Conservation (phyloP, 2,329 filamentous ascomycete genomes). For the Penicillium concentricum region DNA sequence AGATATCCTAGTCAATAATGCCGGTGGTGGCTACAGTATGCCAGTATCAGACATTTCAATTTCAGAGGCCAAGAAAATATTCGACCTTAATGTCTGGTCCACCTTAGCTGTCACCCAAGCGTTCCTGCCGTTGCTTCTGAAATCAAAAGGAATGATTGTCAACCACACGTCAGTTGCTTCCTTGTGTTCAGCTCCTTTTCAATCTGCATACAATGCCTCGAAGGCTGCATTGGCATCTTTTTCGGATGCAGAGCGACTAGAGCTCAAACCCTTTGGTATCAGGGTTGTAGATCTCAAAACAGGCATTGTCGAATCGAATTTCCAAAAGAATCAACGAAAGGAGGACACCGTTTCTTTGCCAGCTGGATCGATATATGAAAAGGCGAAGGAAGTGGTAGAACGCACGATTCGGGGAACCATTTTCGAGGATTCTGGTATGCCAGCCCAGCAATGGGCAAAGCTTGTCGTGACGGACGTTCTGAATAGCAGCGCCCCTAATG, state of each 20-base stretch:
- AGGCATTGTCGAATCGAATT: background rate
- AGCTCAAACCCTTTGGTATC: background rate
- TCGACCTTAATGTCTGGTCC: constrained; percentile 36
- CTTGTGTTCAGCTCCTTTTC: constrained; percentile 31
- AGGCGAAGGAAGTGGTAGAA: background rate
- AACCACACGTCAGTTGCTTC: constrained; percentile 40
- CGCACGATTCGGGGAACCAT: background rate
- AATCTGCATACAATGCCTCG: constrained; percentile 32
- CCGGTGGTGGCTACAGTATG: constrained; percentile 30
- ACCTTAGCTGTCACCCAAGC: constrained; percentile 34
- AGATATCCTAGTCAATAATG: constrained; percentile 39
- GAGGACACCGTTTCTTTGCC: background rate
- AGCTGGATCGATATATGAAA: background rate
- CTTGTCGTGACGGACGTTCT: background rate
- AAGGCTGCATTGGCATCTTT: constrained; percentile 10
- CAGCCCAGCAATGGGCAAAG: background rate
- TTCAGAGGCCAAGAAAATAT: constrained; percentile 30
- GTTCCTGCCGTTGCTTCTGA: constrained; percentile 30
- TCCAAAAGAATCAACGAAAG: background rate
- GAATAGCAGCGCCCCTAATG: background rate
- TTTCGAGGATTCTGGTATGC: background rate
- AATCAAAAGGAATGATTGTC: constrained; percentile 33
- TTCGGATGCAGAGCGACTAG: background rate
- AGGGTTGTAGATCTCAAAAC: constrained; percentile 3
- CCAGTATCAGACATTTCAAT: constrained; percentile 31